These are phyloP conservation scores for Chrysopogon serrulatus DNA, from an alignment of 176 grass and related monocot genomes.

Conservation along the genomic window DNA sequence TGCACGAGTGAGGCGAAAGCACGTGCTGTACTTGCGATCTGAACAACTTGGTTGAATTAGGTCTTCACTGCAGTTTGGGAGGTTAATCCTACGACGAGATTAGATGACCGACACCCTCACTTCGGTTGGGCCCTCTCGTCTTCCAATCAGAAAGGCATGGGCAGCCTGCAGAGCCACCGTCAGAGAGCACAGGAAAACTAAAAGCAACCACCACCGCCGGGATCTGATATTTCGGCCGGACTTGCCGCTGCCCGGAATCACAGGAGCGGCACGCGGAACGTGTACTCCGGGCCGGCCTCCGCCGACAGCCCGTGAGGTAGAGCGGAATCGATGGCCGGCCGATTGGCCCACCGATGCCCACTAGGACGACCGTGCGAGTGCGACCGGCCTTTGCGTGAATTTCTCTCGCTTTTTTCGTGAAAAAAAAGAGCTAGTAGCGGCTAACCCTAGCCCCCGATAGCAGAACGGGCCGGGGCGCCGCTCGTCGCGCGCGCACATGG, in stretches of 20 bases:
- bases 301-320: constrained; percentile 27
- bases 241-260: background rate
- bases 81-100: background rate
- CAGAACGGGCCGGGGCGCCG: background rate
- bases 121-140: background rate
- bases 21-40: background rate
- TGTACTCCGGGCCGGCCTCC: constrained; percentile 1
- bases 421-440: background rate
- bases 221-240: background rate
- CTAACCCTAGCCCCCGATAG: background rate
- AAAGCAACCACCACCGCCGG: background rate
- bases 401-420: background rate
- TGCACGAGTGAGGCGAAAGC: too few species aligned
- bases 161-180: background rate
- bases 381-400: background rate
- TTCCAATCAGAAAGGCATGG: background rate
- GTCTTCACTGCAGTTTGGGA: background rate
- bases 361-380: background rate
- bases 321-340: background rate
- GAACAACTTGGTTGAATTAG: background rate
- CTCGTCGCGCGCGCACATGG: constrained; percentile 16
- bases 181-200: background rate
- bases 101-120: background rate
- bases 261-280: constrained; percentile 28
- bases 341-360: background rate